phyloP scores from a whole-genome alignment of 768 basidiomycete species.

The Peribolospora baueri region DNA sequence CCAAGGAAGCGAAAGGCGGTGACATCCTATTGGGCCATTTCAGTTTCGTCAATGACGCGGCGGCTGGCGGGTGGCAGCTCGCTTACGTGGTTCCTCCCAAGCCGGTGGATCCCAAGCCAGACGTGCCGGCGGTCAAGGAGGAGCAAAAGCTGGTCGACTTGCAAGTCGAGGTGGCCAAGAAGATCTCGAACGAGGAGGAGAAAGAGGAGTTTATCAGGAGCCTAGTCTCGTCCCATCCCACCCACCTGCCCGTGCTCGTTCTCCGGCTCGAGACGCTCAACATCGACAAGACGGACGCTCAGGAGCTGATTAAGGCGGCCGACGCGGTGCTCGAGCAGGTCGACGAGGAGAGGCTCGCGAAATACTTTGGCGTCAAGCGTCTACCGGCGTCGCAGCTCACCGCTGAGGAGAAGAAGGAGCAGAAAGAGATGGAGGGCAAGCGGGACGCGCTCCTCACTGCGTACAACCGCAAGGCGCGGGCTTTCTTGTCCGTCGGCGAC shows the following conservation, averaged over 20 bases:
- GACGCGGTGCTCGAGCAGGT: background rate
- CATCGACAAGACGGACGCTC: background rate
- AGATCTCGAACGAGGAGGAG: slow-evolving; percentile 7
- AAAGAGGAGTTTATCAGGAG: background rate
- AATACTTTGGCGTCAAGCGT: background rate
- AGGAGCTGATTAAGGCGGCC: background rate
- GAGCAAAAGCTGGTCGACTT: slow-evolving; percentile 4
- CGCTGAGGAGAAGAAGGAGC: slow-evolving; percentile 4
- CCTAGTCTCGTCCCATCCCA: background rate
- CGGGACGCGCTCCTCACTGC: background rate
- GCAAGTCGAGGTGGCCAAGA: slow-evolving; percentile 5
- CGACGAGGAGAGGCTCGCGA: slow-evolving; percentile 1
- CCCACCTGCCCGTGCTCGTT: slow-evolving; percentile 5
- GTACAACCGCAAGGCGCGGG: background rate
- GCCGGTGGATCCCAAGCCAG: background rate
- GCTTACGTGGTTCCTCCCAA: slow-evolving; percentile 1
- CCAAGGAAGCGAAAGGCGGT: slow-evolving; percentile 2
- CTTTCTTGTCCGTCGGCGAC: background rate
- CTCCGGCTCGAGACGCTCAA: slow-evolving; percentile 2
- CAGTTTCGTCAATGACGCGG: background rate
- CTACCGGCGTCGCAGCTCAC: background rate
- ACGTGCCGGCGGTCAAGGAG: slow-evolving; percentile 1
- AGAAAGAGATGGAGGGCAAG: background rate
- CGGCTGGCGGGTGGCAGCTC: background rate
- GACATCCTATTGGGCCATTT: slow-evolving; percentile 5